A percentile compares a stretch with the other conserved stretches of the same genome.
Evolutionary conservation across 441 rosid genomes (phyloP).

Genomic region (Pelargonium citronellum): DNA sequence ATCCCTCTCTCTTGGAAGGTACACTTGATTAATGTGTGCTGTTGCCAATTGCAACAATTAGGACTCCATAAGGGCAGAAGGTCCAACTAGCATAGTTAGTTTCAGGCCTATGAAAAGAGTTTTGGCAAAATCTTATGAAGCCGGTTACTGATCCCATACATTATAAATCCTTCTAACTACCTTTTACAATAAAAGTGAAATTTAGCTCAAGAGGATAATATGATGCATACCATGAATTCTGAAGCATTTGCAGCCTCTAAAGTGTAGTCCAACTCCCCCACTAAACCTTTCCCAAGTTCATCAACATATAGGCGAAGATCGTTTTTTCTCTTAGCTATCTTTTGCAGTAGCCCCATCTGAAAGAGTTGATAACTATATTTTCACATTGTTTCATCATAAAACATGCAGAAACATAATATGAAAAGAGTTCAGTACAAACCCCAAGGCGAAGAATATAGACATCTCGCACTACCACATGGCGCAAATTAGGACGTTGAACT

Average conservation of each 20-base stretch:
- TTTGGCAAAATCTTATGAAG: background rate
- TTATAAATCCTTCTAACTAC: background rate
- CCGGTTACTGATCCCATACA: background rate
- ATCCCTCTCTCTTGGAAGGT: slow-evolving; percentile 4
- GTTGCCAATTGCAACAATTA: slow-evolving; percentile 12
- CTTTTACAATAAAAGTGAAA: slow-evolving; percentile 7
- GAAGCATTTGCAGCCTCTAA: slow-evolving; percentile 86
- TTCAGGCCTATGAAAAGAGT: background rate
- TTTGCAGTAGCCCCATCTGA: slow-evolving; percentile 84
- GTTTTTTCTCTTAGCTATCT: slow-evolving; percentile 75
- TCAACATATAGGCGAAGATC: slow-evolving; percentile 93
- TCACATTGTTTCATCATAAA: slow-evolving; percentile 21
- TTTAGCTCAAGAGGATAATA: slow-evolving; percentile 8
- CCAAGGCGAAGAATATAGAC: slow-evolving; percentile 82
- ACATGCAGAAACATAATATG: slow-evolving; percentile 8
- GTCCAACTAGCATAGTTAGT: background rate
- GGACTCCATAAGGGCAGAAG: slow-evolving; percentile 9
- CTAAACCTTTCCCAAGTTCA: slow-evolving; percentile 94
- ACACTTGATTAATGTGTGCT: background rate
- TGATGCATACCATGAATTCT: slow-evolving; percentile 59
- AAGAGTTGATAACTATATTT: slow-evolving; percentile 22
- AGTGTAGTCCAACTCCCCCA: slow-evolving; percentile 83
- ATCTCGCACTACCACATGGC: slow-evolving; percentile 78
- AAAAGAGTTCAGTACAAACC: slow-evolving; percentile 43
- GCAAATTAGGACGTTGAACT: slow-evolving; percentile 94